Evolutionary conservation across 2,329 filamentous ascomycete species (phyloP).

Genomic region (Aspergillus aculeatus): DNA sequence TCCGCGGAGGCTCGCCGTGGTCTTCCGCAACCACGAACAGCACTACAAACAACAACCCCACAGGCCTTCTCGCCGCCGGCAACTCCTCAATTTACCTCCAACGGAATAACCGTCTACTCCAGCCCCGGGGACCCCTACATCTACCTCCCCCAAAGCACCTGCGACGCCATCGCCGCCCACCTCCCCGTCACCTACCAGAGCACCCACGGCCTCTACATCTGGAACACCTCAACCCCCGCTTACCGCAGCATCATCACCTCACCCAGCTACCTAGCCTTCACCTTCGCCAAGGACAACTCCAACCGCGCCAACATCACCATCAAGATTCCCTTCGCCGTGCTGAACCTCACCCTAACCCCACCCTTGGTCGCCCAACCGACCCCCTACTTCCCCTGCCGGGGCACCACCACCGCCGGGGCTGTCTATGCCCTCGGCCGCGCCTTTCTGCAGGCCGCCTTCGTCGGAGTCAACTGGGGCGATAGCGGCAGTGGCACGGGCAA

Average conservation of each 20-base stretch:
- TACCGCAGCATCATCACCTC: constrained; percentile 17
- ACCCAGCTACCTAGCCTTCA: constrained; percentile 16
- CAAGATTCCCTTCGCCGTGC: constrained; percentile 23
- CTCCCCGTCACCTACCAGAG: constrained; percentile 34
- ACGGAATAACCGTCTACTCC: constrained; percentile 29
- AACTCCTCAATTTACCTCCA: constrained; percentile 25
- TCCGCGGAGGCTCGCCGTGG: constrained; percentile 43
- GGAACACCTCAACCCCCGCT: constrained; percentile 10
- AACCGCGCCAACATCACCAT: constrained; percentile 19
- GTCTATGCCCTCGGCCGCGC: too few species aligned
- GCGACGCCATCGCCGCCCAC: constrained; percentile 38
- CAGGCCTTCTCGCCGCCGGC: constrained; percentile 27
- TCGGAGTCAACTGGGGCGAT: constrained; percentile 18
- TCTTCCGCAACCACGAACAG: constrained; percentile 16
- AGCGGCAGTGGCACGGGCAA: background rate
- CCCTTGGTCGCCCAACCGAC: constrained; percentile 16
- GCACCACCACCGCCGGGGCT: too few species aligned
- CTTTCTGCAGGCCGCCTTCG: constrained; percentile 20
- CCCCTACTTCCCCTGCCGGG: constrained; percentile 22
- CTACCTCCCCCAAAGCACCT: constrained; percentile 41
- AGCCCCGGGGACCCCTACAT: constrained; percentile 38
- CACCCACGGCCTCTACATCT: constrained; percentile 11
- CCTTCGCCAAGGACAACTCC: constrained; percentile 12
- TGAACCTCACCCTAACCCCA: constrained; percentile 21
- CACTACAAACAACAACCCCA: constrained; percentile 3